These are phyloP conservation scores for Isatis tinctoria DNA, from an alignment of 345 rosid genomes.

Conservation along the genomic window DNA sequence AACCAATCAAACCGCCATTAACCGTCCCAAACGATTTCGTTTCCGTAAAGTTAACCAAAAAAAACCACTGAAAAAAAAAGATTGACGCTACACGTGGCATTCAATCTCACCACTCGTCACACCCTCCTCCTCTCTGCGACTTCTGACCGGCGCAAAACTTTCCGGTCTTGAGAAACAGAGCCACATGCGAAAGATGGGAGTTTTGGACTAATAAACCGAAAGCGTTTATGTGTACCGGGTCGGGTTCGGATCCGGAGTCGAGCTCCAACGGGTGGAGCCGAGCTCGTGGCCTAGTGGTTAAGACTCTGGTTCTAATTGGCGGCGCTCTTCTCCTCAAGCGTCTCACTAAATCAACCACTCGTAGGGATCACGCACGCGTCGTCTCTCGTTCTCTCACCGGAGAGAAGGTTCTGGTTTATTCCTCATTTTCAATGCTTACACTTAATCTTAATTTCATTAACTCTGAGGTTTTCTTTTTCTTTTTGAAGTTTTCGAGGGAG, in stretches of 20 bases:
- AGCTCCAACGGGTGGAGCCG: conserved; percentile 67
- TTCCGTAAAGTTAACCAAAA: too few species aligned
- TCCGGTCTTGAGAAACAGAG: neutral
- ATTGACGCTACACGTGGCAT: too few species aligned
- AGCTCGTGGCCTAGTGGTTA: conserved; percentile 61
- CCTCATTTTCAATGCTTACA: neutral
- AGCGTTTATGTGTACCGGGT: conserved; percentile 18
- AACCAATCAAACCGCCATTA: too few species aligned
- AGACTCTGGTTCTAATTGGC: conserved; percentile 66
- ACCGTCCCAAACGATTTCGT: too few species aligned
- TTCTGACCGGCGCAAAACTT: neutral
- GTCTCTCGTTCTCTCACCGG: conserved; percentile 74
- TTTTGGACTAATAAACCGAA: neutral
- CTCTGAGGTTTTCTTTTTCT: neutral
- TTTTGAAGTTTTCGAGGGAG: conserved; percentile 60
- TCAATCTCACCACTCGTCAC: too few species aligned
- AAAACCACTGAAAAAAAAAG: too few species aligned
- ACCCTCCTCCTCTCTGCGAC: neutral
- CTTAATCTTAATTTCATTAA: neutral
- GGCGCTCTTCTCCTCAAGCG: conserved; percentile 73
- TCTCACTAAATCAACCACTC: conserved; percentile 85
- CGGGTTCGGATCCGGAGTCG: conserved; percentile 50
- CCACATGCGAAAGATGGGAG: neutral
- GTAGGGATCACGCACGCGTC: conserved; percentile 78
- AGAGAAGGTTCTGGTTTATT: conserved; percentile 53